Base-by-base conservation (phyloP, 345 rosid genomes). In the Atalantia buxifolia region DNA sequence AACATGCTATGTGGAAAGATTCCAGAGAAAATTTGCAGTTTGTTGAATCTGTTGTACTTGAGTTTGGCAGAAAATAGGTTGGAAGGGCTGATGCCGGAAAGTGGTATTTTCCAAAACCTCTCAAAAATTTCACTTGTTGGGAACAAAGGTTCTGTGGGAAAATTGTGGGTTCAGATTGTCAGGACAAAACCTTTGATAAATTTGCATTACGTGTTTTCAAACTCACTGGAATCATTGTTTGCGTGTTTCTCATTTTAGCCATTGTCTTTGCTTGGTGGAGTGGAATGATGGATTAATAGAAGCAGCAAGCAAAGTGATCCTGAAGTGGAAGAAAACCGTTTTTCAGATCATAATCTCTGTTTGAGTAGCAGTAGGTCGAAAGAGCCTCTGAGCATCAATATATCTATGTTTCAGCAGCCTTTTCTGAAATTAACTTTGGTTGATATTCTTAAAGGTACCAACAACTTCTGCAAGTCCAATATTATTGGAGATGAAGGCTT, bases 401-500 rank as follows among this genome's bases (percentile, higher is more conserved):
- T 92, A 22, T 98, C 98, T 14, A 93, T 82, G 89, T 96, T 94
- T 30, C 90, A 92, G 92, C 95, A 84, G 82, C 98, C 95, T 10
- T 93, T 96, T 59, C 85, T 90, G 81, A 94, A 88, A 69, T 75
- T 94, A 67, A 90, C 98, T 25, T 78, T 94, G 48, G 90, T 75
- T 9, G 97, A 92, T 65, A 90, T 96, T 35, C 90, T 94, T 30
- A 90, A 92, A 76, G 98, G 90, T 50, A 96, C 98, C 22, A 84
- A 87, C 82, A 85, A 88, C 74, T 96, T 92, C 84, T 86, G 91
- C 86, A 90, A 92, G 91, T 82, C 90, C 7, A 96, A 96, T 80
- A 87, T 96, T 61, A 94, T 94, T 1, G 99, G 99, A 50, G 98
- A 90, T 50, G 98, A 98, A 13, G 98, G 98, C 28, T 96, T 92